These are phyloP conservation scores for Selaginella moellendorffii DNA, from an alignment of 75 land plant species.

Conservation along the genomic window DNA sequence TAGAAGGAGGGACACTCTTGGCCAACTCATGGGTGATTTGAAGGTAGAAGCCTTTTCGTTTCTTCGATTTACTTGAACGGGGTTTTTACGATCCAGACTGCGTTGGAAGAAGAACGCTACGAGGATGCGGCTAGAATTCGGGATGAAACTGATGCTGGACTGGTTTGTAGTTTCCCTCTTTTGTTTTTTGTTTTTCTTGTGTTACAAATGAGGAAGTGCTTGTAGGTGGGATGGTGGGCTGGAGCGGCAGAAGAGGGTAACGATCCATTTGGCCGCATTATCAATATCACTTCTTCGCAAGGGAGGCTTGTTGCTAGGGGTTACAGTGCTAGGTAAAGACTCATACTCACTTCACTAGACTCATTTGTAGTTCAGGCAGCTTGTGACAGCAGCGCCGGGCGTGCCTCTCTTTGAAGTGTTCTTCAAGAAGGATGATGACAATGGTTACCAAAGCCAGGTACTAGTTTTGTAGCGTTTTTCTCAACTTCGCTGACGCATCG, in stretches of 20 bases:
- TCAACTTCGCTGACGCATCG: neutral
- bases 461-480: no score
- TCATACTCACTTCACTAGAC: neutral
- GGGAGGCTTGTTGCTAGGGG: slow-evolving; percentile 82
- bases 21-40: slow-evolving; percentile 53
- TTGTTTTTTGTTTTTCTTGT: neutral
- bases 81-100: slow-evolving; percentile 8
- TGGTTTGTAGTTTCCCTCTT: no score
- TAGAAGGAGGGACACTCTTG: slow-evolving; percentile 40
- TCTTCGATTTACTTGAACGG: neutral
- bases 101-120: slow-evolving; percentile 25
- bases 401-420: slow-evolving; percentile 87
- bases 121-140: slow-evolving; percentile 20
- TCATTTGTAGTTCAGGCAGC: slow-evolving; percentile 43
- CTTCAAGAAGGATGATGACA: slow-evolving; percentile 54
- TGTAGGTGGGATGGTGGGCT: slow-evolving; percentile 94
- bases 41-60: slow-evolving; percentile 39
- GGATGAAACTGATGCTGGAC: slow-evolving; percentile 26
- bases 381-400: slow-evolving; percentile 60
- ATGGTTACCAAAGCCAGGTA: slow-evolving; percentile 54
- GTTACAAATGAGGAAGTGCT: neutral
- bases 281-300: slow-evolving; percentile 49
- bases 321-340: slow-evolving; percentile 83
- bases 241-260: slow-evolving; percentile 41
- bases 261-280: slow-evolving; percentile 77